These are phyloP conservation scores for Ensete ventricosum DNA, from an alignment of 176 grass and related monocot species.

Conservation along the genomic window DNA sequence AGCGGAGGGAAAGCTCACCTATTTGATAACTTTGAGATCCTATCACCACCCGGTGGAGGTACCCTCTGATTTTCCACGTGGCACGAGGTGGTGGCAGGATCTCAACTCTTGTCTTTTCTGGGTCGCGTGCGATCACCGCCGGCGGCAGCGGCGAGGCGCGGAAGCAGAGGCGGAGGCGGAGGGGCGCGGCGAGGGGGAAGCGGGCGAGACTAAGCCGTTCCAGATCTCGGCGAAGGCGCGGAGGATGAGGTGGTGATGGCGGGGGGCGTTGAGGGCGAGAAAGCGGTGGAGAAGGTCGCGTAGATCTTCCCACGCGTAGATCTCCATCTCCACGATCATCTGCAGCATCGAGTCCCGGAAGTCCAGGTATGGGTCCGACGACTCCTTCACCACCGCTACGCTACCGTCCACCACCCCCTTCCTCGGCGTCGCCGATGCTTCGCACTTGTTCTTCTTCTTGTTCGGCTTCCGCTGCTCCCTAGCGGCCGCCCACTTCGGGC, in stretches of 20 bases:
- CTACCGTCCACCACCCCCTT: constrained; percentile 47
- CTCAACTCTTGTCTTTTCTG: no score
- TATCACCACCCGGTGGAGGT: no score
- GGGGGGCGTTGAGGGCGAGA: constrained; percentile 86
- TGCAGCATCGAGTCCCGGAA: constrained; percentile 95
- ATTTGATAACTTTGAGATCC: no score
- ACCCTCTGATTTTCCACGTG: no score
- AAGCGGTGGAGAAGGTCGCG: constrained; percentile 86
- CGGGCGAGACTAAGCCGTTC: constrained; percentile 52
- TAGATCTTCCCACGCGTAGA: constrained; percentile 98
- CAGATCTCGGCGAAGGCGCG: constrained; percentile 92
- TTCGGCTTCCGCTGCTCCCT: constrained; percentile 7
- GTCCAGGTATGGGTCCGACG: constrained; percentile 76
- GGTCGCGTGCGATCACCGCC: no score
- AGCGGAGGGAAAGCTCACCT: no score
- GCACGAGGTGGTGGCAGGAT: no score
- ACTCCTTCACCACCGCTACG: constrained; percentile 74
- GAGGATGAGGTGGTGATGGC: constrained; percentile 88
- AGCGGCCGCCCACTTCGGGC: background rate
- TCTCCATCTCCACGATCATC: constrained; percentile 99
- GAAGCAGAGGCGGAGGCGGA: background rate
- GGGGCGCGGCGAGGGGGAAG: constrained; percentile 36
- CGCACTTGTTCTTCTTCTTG: constrained; percentile 29
- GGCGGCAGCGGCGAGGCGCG: no score
- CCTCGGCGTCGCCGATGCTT: background rate